These are phyloP conservation scores for Laguncularia racemosa DNA, from an alignment of 345 rosid genomes.

Conservation along the genomic window DNA sequence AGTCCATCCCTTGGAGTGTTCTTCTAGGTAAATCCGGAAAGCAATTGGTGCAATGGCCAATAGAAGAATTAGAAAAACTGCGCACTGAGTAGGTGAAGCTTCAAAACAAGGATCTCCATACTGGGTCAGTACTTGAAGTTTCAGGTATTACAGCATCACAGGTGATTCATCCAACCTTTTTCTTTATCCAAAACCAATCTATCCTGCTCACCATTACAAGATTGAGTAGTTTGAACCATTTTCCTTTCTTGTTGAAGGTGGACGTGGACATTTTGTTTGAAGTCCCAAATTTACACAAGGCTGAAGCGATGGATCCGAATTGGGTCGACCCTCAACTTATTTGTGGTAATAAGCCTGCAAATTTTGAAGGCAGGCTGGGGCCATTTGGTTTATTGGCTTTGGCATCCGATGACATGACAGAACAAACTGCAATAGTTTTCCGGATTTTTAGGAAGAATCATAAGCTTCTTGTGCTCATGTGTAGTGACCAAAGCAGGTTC, in stretches of 20 bases:
- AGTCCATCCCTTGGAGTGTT: conserved; percentile 53
- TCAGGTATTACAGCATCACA: conserved; percentile 47
- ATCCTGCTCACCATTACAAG: too few species aligned
- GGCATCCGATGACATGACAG: conserved; percentile 44
- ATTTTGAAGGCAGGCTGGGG: conserved; percentile 29
- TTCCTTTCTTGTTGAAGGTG: conserved; percentile 21
- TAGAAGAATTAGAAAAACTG: conserved; percentile 38
- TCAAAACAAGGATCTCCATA: conserved; percentile 15
- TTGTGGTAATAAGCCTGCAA: conserved; percentile 28
- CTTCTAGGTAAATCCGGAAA: conserved; percentile 44
- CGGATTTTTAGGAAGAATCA: conserved; percentile 29
- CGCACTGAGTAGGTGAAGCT: conserved; percentile 21
- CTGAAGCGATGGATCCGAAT: conserved; percentile 22
- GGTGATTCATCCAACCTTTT: conserved; percentile 13
- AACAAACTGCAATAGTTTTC: conserved; percentile 58
- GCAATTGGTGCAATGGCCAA: conserved; percentile 62
- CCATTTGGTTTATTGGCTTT: conserved; percentile 62
- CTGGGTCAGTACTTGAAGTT: conserved; percentile 31
- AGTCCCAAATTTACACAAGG: conserved; percentile 20
- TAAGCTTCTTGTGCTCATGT: conserved; percentile 39
- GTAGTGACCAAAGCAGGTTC: conserved; percentile 54
- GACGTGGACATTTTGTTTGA: conserved; percentile 51
- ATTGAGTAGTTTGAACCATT: not conserved
- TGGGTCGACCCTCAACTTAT: conserved; percentile 31
- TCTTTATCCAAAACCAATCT: too few species aligned